A percentile compares a stretch with the other conserved stretches of the same genome.
These are phyloP conservation scores for Lactarius trivialis DNA, from an alignment of 768 basidiomycete genomes.

Conservation along the genomic window DNA sequence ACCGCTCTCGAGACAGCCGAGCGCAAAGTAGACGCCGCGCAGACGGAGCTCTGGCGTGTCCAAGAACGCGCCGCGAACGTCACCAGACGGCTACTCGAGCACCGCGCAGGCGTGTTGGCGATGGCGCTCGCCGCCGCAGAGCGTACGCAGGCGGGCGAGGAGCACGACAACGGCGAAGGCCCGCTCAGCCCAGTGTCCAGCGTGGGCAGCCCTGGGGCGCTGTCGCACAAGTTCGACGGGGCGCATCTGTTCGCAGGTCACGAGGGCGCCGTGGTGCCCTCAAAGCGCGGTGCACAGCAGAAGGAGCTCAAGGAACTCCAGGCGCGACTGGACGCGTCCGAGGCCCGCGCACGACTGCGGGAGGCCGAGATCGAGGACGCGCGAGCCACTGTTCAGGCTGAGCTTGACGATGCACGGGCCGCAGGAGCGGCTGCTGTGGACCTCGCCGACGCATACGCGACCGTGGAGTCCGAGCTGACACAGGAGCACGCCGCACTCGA, in stretches of 20 bases:
- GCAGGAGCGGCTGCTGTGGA: constrained; percentile 34
- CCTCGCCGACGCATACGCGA: background rate
- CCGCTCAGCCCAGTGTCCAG: constrained; percentile 27
- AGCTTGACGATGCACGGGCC: constrained; percentile 45
- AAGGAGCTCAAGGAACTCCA: constrained; percentile 50
- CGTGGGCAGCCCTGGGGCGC: constrained; percentile 37
- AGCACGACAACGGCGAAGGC: constrained; percentile 41
- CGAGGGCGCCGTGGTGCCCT: constrained; percentile 56
- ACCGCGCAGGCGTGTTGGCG: constrained; percentile 77
- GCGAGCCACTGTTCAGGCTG: constrained; percentile 35
- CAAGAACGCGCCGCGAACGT: constrained; percentile 61
- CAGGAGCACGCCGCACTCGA: constrained; percentile 4
- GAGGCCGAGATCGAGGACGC: constrained; percentile 56
- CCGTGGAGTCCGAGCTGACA: constrained; percentile 1
- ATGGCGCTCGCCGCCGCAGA: constrained; percentile 40
- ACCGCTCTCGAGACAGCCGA: constrained; percentile 73
- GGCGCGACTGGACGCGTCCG: constrained; percentile 48
- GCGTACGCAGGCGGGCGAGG: constrained; percentile 40
- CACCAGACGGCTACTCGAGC: constrained; percentile 61
- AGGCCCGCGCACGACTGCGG: constrained; percentile 46
- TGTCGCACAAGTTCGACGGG: constrained; percentile 64
- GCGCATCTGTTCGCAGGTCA: constrained; percentile 84
- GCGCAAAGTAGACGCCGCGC: constrained; percentile 59
- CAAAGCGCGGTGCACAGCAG: constrained; percentile 35
- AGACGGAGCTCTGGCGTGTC: constrained; percentile 65